Evolutionary conservation across 768 basidiomycete genomes (phyloP).

Genomic region (Infundibulicybe gibba): DNA sequence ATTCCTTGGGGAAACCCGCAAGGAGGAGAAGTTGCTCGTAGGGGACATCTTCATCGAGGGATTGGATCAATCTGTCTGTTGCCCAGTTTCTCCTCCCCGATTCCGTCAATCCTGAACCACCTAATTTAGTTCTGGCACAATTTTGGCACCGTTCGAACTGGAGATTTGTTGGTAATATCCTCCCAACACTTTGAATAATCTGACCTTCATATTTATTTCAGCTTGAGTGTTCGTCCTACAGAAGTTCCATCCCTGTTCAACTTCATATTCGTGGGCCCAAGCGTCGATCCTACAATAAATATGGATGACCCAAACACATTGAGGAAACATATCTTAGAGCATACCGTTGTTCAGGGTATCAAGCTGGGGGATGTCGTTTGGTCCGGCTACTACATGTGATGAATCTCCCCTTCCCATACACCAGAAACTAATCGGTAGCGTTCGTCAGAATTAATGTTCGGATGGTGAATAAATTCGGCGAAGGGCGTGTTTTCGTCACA

Average conservation of each 20-base stretch:
- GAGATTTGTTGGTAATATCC: too few species aligned
- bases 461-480: slow-evolving; percentile 39
- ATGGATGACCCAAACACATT: slow-evolving; percentile 3
- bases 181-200: background rate
- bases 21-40: slow-evolving; percentile 29
- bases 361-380: too few species aligned
- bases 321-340: background rate
- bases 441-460: slow-evolving; percentile 37
- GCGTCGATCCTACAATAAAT: slow-evolving; percentile 1
- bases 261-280: slow-evolving; percentile 4
- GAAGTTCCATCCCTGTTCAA: slow-evolving; percentile 4
- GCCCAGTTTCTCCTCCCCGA: background rate
- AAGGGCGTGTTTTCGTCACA: slow-evolving; percentile 41
- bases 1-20: slow-evolving; percentile 36
- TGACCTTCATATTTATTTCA: background rate
- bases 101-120: too few species aligned
- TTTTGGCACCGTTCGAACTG: too few species aligned
- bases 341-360: too few species aligned
- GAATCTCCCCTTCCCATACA: too few species aligned
- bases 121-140: too few species aligned
- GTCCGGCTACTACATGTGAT: too few species aligned
- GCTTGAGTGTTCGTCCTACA: slow-evolving; percentile 5
- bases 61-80: background rate
- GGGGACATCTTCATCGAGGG: slow-evolving; percentile 22
- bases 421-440: slow-evolving; percentile 7